phyloP scores from a whole-genome alignment of 306 rosid species.

The Trifolium fragiferum region DNA sequence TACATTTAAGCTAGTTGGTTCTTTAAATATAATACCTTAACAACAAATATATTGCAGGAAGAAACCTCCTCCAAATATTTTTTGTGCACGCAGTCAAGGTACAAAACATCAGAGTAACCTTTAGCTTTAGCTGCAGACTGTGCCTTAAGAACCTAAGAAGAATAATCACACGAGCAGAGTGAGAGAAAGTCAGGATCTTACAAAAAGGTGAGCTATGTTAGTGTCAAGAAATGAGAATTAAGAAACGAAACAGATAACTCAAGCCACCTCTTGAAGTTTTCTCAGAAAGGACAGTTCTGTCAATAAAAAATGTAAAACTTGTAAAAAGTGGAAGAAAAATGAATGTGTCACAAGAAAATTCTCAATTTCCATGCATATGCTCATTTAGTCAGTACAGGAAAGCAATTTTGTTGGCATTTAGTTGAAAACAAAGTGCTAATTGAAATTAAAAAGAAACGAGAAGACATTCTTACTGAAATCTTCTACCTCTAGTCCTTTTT shows the following conservation, averaged over 20 bases:
- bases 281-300: conserved; percentile 14
- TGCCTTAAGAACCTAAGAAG: conserved; percentile 83
- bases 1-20: conserved; percentile 27
- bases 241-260: conserved; percentile 32
- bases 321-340: conserved; percentile 24
- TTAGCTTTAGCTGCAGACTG: conserved; percentile 90
- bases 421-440: conserved; percentile 12
- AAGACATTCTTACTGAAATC: conserved; percentile 1
- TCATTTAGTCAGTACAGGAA: conserved; percentile 12
- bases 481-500: background rate
- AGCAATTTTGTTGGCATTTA: conserved; percentile 11
- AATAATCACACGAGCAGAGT: conserved; percentile 32
- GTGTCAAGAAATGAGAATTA: conserved; percentile 28
- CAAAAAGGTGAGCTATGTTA: background rate
- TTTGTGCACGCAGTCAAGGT: conserved; percentile 91
- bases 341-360: conserved; percentile 15
- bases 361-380: conserved; percentile 9
- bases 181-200: background rate
- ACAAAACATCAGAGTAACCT: conserved; percentile 93
- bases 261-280: conserved; percentile 13
- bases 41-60: conserved; percentile 94
- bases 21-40: conserved; percentile 65
- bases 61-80: conserved; percentile 97
- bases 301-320: background rate
- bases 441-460: conserved; percentile 3